Evolutionary conservation across 352 stramenopile species (phyloP), one percentile per base, ranked within the genome.

Genomic region (Stramenopiles sp.): DNA sequence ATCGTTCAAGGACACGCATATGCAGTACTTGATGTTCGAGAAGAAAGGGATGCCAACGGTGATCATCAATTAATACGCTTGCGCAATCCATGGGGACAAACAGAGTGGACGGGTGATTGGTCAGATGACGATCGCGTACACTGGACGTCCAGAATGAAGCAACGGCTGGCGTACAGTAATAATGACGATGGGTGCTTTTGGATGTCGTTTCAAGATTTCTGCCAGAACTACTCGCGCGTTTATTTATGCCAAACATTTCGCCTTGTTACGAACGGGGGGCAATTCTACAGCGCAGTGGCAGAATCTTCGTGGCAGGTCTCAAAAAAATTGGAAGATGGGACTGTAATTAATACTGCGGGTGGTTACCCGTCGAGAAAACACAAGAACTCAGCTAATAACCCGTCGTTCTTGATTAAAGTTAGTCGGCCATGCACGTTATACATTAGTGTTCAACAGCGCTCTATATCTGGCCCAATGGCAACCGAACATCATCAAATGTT

Each of bases 81-180:
- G 0, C 0, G 82, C 7, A 84, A 84, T 32, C 82, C 82, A 39
- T 84, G 82, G 82, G 82, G 82, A 30, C 4, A 0, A 0, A 80
- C 83, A 7, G 83, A 86, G 32, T 86, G 83, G 83, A 84, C 22
- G 0, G 83, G 83, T 4, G 83, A 86, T 71, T 86, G 83, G 83
- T 76, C 67, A 22, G 80, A 85, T 29, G 39, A 55, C 14, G 39
- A 55, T 55, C 39, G 14, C 7, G 67, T 1, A 44, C 82, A 25
- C 1, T 30, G 31, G 4, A 80, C 55, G 80, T 76, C 22, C 78
- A 84, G 8, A 83, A 85, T 30, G 32, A 85, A 76, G 27, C 55
- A 82, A 83, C 29, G 81, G 32, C 31, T 32, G 29, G 67, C 0
- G n/a, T 81, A 82, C 7, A 55, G 7, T 1, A 55, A 25, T 0